Conservation (phyloP, 345 rosid species). For the Physaria fendleri region DNA sequence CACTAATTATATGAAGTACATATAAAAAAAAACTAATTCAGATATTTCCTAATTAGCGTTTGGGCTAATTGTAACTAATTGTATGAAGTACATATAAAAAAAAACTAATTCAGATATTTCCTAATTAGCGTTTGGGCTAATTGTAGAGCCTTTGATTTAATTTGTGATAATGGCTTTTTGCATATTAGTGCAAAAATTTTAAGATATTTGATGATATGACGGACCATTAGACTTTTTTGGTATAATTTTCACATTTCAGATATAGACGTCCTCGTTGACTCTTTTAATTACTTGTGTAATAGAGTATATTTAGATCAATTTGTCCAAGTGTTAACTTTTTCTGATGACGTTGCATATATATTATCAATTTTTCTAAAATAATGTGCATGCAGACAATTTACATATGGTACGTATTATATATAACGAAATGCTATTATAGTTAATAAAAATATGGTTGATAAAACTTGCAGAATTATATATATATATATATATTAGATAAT, state of each 20-base stretch:
- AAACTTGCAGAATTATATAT: background rate
- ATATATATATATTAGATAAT: no score
- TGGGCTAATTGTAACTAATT: conserved; percentile 15
- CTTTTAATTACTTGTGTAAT: background rate
- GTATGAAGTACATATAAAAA: no score
- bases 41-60: conserved; percentile 8
- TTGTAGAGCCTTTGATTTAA: conserved; percentile 11
- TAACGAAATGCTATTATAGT: background rate
- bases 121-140: conserved; percentile 17
- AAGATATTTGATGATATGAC: conserved; percentile 26
- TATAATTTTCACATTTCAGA: conserved; percentile 8
- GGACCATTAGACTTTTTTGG: conserved; percentile 19
- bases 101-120: background rate
- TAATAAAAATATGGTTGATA: background rate
- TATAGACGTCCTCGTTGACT: conserved; percentile 24
- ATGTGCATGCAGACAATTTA: background rate
- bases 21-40: conserved; percentile 1
- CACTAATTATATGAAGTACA: no score
- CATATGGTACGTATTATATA: background rate
- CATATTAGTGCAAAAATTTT: conserved; percentile 14
- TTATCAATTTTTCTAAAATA: background rate
- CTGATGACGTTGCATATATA: background rate
- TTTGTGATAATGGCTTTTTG: conserved; percentile 5
- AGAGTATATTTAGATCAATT: background rate
- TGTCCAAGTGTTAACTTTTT: background rate